Evolutionary conservation across 371 early-diverging fungal genomes (phyloP), one percentile per base, ranked within the genome.

Genomic region (Umbelopsis sp.): DNA sequence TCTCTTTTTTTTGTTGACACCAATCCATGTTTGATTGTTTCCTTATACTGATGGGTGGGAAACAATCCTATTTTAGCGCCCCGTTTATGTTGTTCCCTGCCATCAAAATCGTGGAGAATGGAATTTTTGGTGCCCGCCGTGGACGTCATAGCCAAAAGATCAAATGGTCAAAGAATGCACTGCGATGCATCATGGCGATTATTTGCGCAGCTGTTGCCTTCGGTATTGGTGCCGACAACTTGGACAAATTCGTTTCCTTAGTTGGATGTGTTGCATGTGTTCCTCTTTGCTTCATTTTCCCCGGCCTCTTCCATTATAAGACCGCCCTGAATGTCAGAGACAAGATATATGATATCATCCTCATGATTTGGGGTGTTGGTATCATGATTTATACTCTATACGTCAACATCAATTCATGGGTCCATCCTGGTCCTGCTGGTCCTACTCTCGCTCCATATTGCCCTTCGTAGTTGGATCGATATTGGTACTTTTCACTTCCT

Each of bases 1-100:
- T 22, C 22, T 22, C 22, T 22, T n/a, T 25, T 9, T 24, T 53
- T 25, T 53, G 3, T 6, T 25, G 25, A 5, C 14, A 53, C 8
- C 29, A 0, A 29, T 29, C 29, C 29, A 29, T 29, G 29, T 29
- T 29, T 3, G 4, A 3, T 29, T 29, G 29, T 29, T 29, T 29
- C 29, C 29, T 3, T 29, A 29, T 29, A 29, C 29, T 29, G 29
- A 29, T 29, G 29, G 29, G 7, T 41, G 41, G 12, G 41, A 41
- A 38, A 41, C 7, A 41, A 7, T 41, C 41, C 29, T 29, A 12
- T 35, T 63, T 52, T 67, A 69, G 68, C 14, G 75, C 82, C 0
- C 93, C 94, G 9, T 72, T 93, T 35, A 85, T 86, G 71, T 74
- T 92, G 57, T 94, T 91, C 70, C 93, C 94, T 12, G 87, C 90